These are phyloP conservation scores for Cinnamomum chago DNA, from an alignment of 164 flowering plant species.

Conservation along the genomic window DNA sequence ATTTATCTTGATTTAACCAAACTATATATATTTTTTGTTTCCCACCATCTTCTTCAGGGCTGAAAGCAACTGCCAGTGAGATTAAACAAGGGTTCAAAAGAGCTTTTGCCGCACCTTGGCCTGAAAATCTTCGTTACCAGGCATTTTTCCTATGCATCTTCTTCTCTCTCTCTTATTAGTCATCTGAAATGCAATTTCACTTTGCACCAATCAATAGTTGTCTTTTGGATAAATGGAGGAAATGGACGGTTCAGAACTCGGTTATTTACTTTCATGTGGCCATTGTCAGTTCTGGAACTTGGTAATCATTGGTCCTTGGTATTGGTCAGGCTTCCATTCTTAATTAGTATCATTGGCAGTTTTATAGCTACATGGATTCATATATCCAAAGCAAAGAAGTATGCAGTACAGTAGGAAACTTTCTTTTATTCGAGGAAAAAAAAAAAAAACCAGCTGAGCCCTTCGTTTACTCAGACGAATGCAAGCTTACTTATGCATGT, in stretches of 20 bases:
- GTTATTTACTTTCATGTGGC: not conserved
- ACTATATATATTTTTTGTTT: not conserved
- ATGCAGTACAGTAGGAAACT: not conserved
- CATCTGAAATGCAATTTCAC: not conserved
- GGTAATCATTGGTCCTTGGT: not conserved
- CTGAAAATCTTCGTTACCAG: slow-evolving; percentile 91
- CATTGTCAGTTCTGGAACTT: not conserved
- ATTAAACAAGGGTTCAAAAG: slow-evolving; percentile 90
- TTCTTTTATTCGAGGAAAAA: too few species aligned
- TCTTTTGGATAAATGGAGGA: not conserved
- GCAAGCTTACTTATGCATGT: not conserved
- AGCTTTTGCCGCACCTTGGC: slow-evolving; percentile 91
- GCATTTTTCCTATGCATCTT: slow-evolving; percentile 23
- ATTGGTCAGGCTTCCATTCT: not conserved
- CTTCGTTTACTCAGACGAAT: not conserved
- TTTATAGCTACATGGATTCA: not conserved
- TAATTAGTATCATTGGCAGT: not conserved
- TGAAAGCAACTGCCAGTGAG: slow-evolving; percentile 49
- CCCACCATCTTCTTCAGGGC: slow-evolving; percentile 33
- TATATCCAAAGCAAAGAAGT: not conserved
- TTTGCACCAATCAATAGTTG: not conserved
- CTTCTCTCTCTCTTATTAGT: not conserved
- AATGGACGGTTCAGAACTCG: not conserved
- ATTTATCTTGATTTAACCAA: not conserved
- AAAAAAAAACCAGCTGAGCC: not conserved